Evolutionary conservation across 345 rosid genomes (phyloP), one percentile per base, ranked within the genome.

Genomic region (Citrus sp.): DNA sequence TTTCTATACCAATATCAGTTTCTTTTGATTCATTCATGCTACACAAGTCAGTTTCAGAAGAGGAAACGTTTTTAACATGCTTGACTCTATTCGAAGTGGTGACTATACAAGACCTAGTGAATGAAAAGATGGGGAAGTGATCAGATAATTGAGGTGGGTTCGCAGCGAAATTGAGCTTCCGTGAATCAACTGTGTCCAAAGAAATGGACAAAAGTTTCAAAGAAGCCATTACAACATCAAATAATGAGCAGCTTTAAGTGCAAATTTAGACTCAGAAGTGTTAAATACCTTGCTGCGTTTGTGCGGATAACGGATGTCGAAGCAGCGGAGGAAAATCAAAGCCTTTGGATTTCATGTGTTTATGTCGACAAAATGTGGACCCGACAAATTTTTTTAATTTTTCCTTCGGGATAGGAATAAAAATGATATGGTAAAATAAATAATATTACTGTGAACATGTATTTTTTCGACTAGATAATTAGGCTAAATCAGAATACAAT

Each of bases 121-220:
- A 65, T 72, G 93, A 65, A 55, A 86, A 86, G 78, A 63, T 35
- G 16, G 92, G 84, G 49, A 56, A 77, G 19, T 83, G 82, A 65
- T 88, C 86, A 66, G 81, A 75, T 14, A 86, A 78, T 54, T 82
- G 92, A 61, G 80, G 67, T 4, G 90, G 84, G 84, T 80, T 87
- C 38, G 49, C 70, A 2, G 80, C 79, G 82, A 88, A 78, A 81
- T 46, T 83, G 16, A 87, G 82, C 81, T 86, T 90, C 77, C 86
- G 89, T 9, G 93, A 80, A 81, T 91, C 95, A 75, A 85, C 38
- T 28, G 86, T 19, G 79, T 89, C 90, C 70, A 85, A 10, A 62
- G 86, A 82, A 81, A 85, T 76, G 73, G 90, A 74, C 2, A 89
- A 51, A 73, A 89, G 62, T 70, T 81, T 88, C 65, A 87, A 55